Base-by-base conservation (phyloP, 2,329 filamentous ascomycete species). In the Fusarium sp. region DNA sequence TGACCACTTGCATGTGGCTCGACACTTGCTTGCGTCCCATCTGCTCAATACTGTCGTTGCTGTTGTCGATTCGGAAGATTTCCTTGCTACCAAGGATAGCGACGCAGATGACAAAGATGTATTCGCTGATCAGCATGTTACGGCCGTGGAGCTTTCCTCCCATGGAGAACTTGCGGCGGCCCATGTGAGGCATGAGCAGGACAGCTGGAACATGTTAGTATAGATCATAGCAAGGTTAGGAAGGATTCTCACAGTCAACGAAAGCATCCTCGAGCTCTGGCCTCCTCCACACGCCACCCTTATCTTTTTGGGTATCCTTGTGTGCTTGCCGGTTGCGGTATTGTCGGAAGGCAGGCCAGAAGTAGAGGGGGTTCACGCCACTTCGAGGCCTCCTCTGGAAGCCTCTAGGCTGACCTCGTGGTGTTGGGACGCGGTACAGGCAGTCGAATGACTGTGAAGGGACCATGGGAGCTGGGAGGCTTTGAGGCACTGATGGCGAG, bases 71-170 rank as follows among this genome's bases (percentile, higher is more conserved):
- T 60, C 83, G 80, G 68, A 84, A 84, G 69, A 84, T 84, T 73
- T 84, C 83, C 67, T 84, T 84, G 80, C 82, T 83, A 11, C 83
- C 83, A 4, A 84, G 79, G 10, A 84, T 37, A 5, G 80, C 81
- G 62, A 84, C 77, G 52, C 83, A 84, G 63, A 84, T 81, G 60
- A 80, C 79, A 66, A 84, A 92, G 52, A 93, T 87, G 81, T 93
- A 93, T 80, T 92, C 90, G 77, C 87, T 89, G 77, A 93, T 92
- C 65, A 93, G 85, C 87, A 92, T 92, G 82, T 93, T 93, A 58
- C 91, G 89, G 6, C 91, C 91, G 75, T 91, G 89, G 42, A 89
- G 88, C 79, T 90, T 89, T 38, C 89, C 87, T 71, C 88, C 87
- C 83, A 91, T 91, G 67, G 88, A 90, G 78, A 90, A 91, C 83